Evolutionary conservation across 108 stramenopile species (phyloP), one percentile per base, ranked within the genome.

Genomic region (Cyclotella sp.): DNA sequence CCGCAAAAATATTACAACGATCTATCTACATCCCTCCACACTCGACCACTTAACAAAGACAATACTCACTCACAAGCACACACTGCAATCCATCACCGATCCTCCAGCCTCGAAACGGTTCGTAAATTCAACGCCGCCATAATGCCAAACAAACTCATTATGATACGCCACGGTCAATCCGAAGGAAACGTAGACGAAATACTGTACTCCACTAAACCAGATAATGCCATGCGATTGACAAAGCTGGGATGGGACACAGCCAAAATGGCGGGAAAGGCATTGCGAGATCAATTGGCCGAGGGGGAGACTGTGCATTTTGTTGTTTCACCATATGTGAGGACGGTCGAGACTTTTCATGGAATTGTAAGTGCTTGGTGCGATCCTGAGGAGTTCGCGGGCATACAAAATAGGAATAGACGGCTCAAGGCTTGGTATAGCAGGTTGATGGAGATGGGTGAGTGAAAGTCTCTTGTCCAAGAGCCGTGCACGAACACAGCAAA

Each of bases 301-400:
- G 85, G 82, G 12, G 90, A 89, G 64, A 70, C 87, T 1, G 82
- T 95, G 18, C 94, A 95, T 57, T 95, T 95, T 64, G 86, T 95
- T 18, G 91, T 95, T 5, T 84, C 82, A 24, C 94, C 94, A 1
- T 95, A 95, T 73, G 92, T 89, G n/a, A 68, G 94, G 42, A 93
- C 94, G 15, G 89, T 95, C 3, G 94, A 95, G 71, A 95, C 94
- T 14, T 95, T 95, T 74, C 94, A 95, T 84, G 94, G 94, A 0
- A 84, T 95, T 59, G 89, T 86, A 39, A 84, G 87, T 47, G 91
- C 92, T 0, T 94, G 93, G 93, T 90, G 81, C 46, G 94, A 91
- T 58, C 94, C 94, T 0, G 70, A 79, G 41, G 90, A 95, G 39
- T 93, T 91, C 70, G 72, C 47, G 45, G 68, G 78, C 16, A 77